Conservation (phyloP, 176 grass and related monocot species). For the Dendrocalamus sinicus region DNA sequence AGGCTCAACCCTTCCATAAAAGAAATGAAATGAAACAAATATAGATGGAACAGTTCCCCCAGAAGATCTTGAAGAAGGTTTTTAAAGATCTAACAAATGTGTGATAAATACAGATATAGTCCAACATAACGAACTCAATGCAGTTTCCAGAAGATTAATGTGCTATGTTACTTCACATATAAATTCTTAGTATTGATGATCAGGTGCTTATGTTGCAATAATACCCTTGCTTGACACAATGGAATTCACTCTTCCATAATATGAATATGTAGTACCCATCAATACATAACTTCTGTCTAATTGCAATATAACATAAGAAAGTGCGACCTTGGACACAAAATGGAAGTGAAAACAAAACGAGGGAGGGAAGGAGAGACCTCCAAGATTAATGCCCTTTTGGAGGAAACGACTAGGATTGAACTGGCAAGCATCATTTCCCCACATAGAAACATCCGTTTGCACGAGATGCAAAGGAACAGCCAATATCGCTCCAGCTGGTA, state of each 20-base stretch:
- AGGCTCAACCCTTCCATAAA: not conserved
- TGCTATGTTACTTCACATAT: not conserved
- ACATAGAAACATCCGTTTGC: constrained; percentile 75
- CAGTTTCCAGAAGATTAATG: constrained; percentile 2
- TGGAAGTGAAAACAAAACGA: constrained; percentile 11
- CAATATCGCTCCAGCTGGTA: constrained; percentile 76
- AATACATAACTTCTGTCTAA: not conserved
- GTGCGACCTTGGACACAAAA: constrained; percentile 19
- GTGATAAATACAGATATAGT: not conserved
- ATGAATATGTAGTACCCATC: not conserved
- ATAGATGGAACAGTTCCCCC: not conserved
- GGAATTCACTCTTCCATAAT: not conserved
- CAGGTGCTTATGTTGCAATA: not conserved
- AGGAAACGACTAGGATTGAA: constrained; percentile 79
- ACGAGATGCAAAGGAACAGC: constrained; percentile 88
- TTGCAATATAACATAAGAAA: constrained; percentile 10
- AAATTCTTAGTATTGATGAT: constrained; percentile 9
- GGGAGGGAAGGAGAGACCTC: constrained; percentile 48
- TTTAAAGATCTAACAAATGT: constrained; percentile 7
- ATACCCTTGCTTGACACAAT: not conserved
- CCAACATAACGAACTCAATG: not conserved
- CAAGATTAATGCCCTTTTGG: constrained; percentile 45
- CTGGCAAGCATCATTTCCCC: constrained; percentile 76
- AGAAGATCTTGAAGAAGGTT: not conserved
- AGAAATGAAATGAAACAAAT: not conserved